Evolutionary conservation across 306 rosid genomes (phyloP), one percentile per base, ranked within the genome.

Genomic region (Arachis hypogaea): DNA sequence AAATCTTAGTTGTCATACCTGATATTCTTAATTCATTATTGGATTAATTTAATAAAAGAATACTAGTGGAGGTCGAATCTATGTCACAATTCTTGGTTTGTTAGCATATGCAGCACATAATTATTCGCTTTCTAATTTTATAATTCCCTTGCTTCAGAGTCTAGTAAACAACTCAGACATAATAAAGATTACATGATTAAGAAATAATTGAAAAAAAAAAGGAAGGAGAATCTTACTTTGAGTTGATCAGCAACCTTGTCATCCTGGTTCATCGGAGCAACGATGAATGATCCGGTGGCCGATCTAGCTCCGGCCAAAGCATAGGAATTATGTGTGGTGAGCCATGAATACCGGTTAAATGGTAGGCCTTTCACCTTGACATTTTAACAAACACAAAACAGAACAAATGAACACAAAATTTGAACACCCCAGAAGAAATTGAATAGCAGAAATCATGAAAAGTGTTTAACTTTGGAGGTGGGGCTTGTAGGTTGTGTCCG

Each of bases 281-380:
- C 0, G 11, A 91, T 16, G 18, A 71, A 0, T 2, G 91, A 82
- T 0, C 98, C 97, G 0, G 95, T 86, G 50, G 85, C 78, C 3
- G 98, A 89, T 74, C 72, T 85, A 1, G 79, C 89, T 1, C 95
- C 96, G 7, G 84, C 83, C 62, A 73, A 72, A 78, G 98, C 92
- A 47, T 5, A 94, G 9, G 98, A 88, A 33, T 94, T 94, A 83
- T 94, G 98, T 38, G 97, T 88, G 28, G 98, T 94, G n/a, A 94
- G 83, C 98, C 98, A 94, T 52, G 98, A 82, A 76, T 91, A 94
- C 14, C 72, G 84, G 59, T 94, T 91, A 59, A 89, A 94, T n/a
- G 97, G 85, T 57, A 94, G 55, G 9, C 89, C 90, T 18, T 85
- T 89, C 65, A 88, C 94, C 98, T 93, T 33, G 41, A 36, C 54